Conservation (phyloP, 2,329 filamentous ascomycete species). For the Aspergillus sp. region DNA sequence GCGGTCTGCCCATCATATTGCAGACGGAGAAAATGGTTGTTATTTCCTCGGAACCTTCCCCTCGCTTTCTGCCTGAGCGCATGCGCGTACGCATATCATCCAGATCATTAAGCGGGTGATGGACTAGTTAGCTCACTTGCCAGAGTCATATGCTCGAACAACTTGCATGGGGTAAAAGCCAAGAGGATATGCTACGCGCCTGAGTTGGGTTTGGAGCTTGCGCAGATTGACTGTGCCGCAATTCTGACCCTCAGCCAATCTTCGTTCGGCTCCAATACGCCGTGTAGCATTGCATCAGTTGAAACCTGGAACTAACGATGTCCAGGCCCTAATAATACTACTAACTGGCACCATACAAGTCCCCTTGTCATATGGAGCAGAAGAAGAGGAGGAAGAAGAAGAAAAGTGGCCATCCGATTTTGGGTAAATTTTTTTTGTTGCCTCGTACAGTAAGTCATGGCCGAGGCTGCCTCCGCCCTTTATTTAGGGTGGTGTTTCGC, state of each 20-base stretch:
- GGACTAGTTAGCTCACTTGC: background rate
- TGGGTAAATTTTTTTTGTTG: background rate
- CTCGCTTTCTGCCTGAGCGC: background rate
- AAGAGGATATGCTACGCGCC: conserved; percentile 1
- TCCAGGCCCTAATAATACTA: background rate
- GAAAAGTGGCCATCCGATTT: background rate
- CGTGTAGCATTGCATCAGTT: background rate
- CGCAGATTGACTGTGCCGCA: conserved; percentile 27
- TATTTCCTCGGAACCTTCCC: conserved; percentile 13
- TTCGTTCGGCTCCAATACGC: background rate
- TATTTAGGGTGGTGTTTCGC: background rate
- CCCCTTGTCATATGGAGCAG: background rate
- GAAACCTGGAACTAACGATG: background rate
- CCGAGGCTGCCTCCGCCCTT: background rate
- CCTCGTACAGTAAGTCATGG: background rate
- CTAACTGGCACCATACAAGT: background rate
- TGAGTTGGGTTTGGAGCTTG: conserved; percentile 15
- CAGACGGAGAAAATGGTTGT: conserved; percentile 8
- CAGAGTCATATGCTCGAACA: background rate
- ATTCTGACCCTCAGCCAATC: conserved; percentile 6
- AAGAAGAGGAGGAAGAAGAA: too few relatives aligned
- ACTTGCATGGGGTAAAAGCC: background rate
- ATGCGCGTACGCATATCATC: background rate
- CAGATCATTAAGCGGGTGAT: background rate
- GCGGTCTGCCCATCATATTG: conserved; percentile 1